These are phyloP conservation scores for Closterium sp. DNA, from an alignment of 139 green algal genomes.

Conservation along the genomic window DNA sequence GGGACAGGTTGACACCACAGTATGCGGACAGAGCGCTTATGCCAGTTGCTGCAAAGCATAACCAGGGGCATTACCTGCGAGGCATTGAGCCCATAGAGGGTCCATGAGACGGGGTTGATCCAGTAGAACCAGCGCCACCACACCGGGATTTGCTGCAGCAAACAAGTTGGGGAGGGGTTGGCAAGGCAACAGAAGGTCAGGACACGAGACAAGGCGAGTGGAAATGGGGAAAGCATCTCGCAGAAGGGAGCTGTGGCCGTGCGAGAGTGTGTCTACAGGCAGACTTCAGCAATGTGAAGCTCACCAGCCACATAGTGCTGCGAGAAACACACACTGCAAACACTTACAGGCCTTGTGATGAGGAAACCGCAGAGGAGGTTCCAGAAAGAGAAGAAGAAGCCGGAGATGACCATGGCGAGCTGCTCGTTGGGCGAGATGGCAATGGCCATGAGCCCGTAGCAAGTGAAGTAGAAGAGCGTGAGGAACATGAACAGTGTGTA, in stretches of 20 bases:
- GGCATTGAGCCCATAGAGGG: slow-evolving; percentile 53
- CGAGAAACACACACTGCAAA: not conserved
- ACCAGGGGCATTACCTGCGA: slow-evolving; percentile 36
- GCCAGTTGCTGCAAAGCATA: too few species aligned
- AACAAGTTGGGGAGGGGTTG: too few species aligned
- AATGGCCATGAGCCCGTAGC: slow-evolving; percentile 43
- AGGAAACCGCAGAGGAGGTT: slow-evolving; percentile 49
- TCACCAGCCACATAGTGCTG: not conserved
- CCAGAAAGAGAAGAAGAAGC: slow-evolving; percentile 43
- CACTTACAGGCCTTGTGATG: slow-evolving; percentile 20
- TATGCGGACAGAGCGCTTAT: too few species aligned
- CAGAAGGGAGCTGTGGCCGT: not conserved
- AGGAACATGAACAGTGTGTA: slow-evolving; percentile 40
- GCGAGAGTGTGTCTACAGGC: too few species aligned
- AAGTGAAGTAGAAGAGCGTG: slow-evolving; percentile 39
- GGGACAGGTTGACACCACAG: too few species aligned
- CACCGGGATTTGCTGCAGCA: slow-evolving; percentile 45
- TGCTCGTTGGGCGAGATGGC: slow-evolving; percentile 32
- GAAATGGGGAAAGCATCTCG: not conserved
- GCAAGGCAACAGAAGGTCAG: not conserved
- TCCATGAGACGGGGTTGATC: slow-evolving; percentile 49
- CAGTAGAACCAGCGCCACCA: slow-evolving; percentile 60
- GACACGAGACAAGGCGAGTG: not conserved
- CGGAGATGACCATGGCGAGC: slow-evolving; percentile 29
- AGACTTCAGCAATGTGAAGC: too few species aligned